Evolutionary conservation across 495 filamentous ascomycete species (phyloP).

Genomic region (Penicillium macrosclerotiorum): DNA sequence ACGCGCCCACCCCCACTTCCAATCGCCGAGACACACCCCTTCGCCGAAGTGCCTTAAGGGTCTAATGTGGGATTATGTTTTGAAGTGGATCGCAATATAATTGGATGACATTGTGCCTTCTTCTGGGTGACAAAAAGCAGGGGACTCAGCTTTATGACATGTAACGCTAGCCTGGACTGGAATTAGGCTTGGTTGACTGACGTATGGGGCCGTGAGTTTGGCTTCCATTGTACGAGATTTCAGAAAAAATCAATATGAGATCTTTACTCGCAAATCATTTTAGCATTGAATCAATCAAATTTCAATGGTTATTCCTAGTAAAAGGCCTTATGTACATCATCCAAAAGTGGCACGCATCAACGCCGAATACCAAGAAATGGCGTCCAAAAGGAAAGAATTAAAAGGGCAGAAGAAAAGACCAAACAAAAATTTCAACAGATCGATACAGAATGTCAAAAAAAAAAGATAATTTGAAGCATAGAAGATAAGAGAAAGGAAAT

Average conservation of each 20-base stretch:
- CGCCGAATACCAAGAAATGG: conserved; percentile 7
- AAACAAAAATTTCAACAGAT: conserved; percentile 4
- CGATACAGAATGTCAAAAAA: conserved; percentile 7
- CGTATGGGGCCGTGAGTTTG: too few species aligned
- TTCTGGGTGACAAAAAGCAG: too few species aligned
- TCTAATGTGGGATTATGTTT: neutral
- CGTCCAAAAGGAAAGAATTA: neutral
- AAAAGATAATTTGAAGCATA: conserved; percentile 4
- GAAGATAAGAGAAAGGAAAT: too few species aligned
- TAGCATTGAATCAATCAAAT: conserved; percentile 1
- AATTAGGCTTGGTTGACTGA: too few species aligned
- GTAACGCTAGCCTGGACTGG: too few species aligned
- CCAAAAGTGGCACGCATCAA: conserved; percentile 10
- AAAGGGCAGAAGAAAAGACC: conserved; percentile 1
- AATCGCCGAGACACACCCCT: conserved; percentile 15
- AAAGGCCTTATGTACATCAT: conserved; percentile 23
- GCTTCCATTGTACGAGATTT: too few species aligned
- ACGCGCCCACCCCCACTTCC: neutral
- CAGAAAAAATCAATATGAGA: too few species aligned
- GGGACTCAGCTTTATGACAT: too few species aligned
- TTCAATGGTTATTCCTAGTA: conserved; percentile 15
- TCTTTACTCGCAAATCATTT: too few species aligned
- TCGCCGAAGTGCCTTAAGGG: neutral
- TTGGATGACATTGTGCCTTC: too few species aligned
- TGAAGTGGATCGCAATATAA: too few species aligned